A percentile compares a stretch with the other conserved stretches of the same genome.
Conservation (phyloP, 108 stramenopile genomes). For the Cylindrotheca fusiformis region DNA sequence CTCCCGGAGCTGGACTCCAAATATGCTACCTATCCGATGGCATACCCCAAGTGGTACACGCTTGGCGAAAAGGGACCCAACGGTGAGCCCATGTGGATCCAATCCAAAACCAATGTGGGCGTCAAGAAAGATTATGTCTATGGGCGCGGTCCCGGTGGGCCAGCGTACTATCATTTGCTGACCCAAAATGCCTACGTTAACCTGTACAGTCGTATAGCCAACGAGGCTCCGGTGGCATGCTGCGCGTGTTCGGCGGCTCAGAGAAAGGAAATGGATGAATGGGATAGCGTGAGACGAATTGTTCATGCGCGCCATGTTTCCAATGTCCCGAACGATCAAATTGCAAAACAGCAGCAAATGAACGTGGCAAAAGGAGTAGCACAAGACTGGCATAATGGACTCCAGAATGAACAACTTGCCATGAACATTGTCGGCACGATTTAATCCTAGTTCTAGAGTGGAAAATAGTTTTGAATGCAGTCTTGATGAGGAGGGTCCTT, state of each 20-base stretch:
- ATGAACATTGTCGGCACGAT: no score
- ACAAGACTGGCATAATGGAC: no score
- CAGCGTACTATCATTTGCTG: slow-evolving; percentile 17
- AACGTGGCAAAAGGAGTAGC: slow-evolving; percentile 12
- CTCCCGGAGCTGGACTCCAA: slow-evolving; percentile 5
- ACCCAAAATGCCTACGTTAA: slow-evolving; percentile 8
- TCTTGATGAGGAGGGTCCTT: no score
- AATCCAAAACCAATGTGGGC: background rate
- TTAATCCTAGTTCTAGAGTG: no score
- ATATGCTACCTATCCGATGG: slow-evolving; percentile 7
- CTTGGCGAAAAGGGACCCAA: background rate
- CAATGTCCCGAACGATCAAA: slow-evolving; percentile 8
- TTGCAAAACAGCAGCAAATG: slow-evolving; percentile 7
- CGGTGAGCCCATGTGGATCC: background rate
- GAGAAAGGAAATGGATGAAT: slow-evolving; percentile 6
- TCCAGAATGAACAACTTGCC: no score
- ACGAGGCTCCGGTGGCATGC: slow-evolving; percentile 1
- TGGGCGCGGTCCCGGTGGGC: slow-evolving; percentile 2
- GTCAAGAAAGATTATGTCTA: slow-evolving; percentile 11
- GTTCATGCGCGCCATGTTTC: slow-evolving; percentile 11
- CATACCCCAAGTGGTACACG: background rate
- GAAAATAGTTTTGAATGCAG: no score
- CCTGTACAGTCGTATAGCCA: slow-evolving; percentile 1
- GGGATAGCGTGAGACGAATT: slow-evolving; percentile 10
- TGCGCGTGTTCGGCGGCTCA: slow-evolving; percentile 6